Evolutionary conservation across 495 filamentous ascomycete genomes (phyloP), one percentile per base, ranked within the genome.

Genomic region (Penicillium canescens): DNA sequence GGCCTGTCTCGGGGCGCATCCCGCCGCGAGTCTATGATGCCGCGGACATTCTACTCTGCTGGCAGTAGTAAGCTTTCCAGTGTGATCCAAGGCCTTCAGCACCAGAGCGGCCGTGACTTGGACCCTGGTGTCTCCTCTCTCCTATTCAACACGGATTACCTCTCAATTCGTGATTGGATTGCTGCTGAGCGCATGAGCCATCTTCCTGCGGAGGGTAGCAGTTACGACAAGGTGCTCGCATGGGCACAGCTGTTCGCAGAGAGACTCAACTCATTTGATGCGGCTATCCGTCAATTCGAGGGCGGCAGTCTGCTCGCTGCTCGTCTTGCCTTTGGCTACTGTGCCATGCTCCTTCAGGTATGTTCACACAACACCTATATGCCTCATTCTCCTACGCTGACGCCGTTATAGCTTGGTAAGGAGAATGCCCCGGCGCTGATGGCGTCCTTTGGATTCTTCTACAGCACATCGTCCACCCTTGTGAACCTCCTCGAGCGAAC

Each of bases 291-390:
- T 24, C 48, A 67, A 8, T 74, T 74, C 46, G 69, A 66, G 16
- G 62, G 64, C 3, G 65, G 71, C 36, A 72, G 71, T 45, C 63
- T 62, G n/a, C 55, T 71, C 26, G 71, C 71, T 12, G 61, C 71
- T 4, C 63, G 71, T 46, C 54, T 74, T 4, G 67, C 68, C 6
- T 74, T 72, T 35, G 68, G 64, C 5, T 73, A 70, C 60, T 75
- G 72, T 49, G 59, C 59, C 4, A 61, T 70, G 47, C 64, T 75
- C 0, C 60, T 75, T 3, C 60, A 73, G 64, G 71, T 74, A 58
- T 41, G 62, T 55, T 37, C 0, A 8, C 7, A 18, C 14, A 12
- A 6, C 4, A 6, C 16, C 8, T 12, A 39, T 6, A 13, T 31
- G 28, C 20, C 2, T 24, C 4, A 13, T n/a, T 3, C 10, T 47